Base-by-base conservation (phyloP, 352 stramenopile species). In the Phytophthora macrochlamydospora region DNA sequence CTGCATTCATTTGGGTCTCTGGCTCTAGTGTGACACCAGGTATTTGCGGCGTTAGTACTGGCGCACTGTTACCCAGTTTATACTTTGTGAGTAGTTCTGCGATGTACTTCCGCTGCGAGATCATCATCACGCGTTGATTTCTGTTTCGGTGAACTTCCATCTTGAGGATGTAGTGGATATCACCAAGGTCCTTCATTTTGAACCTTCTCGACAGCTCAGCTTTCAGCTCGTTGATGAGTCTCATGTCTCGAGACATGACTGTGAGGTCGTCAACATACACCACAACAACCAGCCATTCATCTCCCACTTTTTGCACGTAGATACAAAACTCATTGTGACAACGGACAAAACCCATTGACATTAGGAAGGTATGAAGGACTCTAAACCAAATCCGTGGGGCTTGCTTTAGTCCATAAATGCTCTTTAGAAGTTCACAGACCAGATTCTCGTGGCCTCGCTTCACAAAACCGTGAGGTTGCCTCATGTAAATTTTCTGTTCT, bases 181-280 rank as follows among this genome's bases (percentile, higher is more conserved):
- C 18, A 24, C 61, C 62, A 1, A 75, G 46, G 52, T 72, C 70
- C 24, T 78, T 72, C 61, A 78, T 72, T 63, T 78, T 72, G 42
- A 78, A 72, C 12, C 54, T 38, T 30, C 13, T 55, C 37, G 57
- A 72, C 13, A 75, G 28, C n/a, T 78, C 61, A 1, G 37, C 29
- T 44, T 75, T 74, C 3, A 74, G 33, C 6, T 29, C 24, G n/a
- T 65, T 55, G 13, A 77, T 67, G 14, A 65, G 46, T 46, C 18
- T 12, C 28, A 69, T 57, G 7, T 59, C 29, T 2, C 33, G 33
- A 18, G 62, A 57, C 51, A 70, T 55, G n/a, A 78, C 65, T 18
- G 66, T 67, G 2, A 75, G 50, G 44, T 70, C 66, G 62, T 78
- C 71, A 32, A 73, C 59, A 51, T 71, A 78, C 33, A 75, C 62